Base-by-base conservation (phyloP, 257 asterid species). In the Fraxinus excelsior region DNA sequence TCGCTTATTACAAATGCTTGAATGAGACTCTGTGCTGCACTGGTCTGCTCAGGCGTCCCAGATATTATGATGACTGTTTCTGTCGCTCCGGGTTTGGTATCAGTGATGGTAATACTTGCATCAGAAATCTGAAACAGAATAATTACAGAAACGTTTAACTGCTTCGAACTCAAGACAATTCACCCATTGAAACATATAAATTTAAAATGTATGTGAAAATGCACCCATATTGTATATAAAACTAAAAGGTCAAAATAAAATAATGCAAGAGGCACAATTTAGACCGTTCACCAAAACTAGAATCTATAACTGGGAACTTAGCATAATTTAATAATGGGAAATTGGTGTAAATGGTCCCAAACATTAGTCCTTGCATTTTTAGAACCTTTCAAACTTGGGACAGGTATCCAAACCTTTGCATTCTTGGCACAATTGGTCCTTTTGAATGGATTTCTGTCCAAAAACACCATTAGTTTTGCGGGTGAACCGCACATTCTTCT, bases 11-110 rank as follows among this genome's bases (percentile, higher is more conserved):
- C 99, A 74, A 95, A 95, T 37, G 99, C 99, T 83, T 95, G 98
- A 81, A 95, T 89, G 72, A 95, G 97, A 87, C 97, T 91, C 75
- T 95, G 97, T 67, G 99, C 99, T 78, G 99, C 99, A 86, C 89
- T 86, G 35, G 98, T 82, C 86, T 95, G 97, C 82, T 95, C 98
- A 0, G 99, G 99, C 18, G 96, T 87, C 80, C 99, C 99, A 18
- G 95, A 90, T 83, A 95, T 93, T 76, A 84, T 87, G 75, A 95
- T 91, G 80, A 85, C 73, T 23, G 96, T 88, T 84, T 95, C 97
- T 19, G 86, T 68, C 44, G 94, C 93, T 74, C 97, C 97, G 60
- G 96, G 94, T 83, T 90, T 87, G 11, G 96, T 77, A 76, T 94
- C 96, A 21, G 85, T 86, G 46, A 94, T 89, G 81, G 83, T 91